These are phyloP conservation scores for Tricladium varicosporioides DNA, from an alignment of 2,329 filamentous ascomycete species.

Conservation along the genomic window DNA sequence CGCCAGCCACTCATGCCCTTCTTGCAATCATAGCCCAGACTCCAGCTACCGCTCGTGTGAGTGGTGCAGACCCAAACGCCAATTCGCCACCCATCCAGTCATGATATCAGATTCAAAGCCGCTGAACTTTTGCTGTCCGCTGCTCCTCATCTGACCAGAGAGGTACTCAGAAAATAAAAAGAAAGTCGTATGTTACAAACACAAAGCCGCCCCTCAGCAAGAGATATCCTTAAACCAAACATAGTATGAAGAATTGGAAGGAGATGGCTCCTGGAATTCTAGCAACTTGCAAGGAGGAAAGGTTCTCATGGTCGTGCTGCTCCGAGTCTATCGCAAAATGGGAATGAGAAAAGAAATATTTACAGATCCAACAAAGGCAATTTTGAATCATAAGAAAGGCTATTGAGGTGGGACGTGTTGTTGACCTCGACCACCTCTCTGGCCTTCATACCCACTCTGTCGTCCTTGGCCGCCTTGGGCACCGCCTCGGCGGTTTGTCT, in stretches of 20 bases:
- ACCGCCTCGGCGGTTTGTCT: constrained; percentile 28
- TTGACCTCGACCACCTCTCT: constrained; percentile 34
- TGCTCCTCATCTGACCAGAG: constrained; percentile 29
- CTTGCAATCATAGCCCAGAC: constrained; percentile 28
- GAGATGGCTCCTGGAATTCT: constrained; percentile 14
- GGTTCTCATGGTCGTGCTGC: constrained; percentile 20
- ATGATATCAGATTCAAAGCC: constrained; percentile 32
- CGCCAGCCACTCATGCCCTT: constrained; percentile 30
- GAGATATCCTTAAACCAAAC: constrained; percentile 19
- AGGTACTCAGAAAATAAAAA: constrained; percentile 26
- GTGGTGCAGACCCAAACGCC: constrained; percentile 27
- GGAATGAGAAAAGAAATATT: constrained; percentile 32
- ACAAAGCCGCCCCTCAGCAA: constrained; percentile 23
- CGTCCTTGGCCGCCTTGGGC: constrained; percentile 28
- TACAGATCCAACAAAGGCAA: constrained; percentile 29
- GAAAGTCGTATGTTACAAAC: constrained; percentile 36
- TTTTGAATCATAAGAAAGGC: not conserved
- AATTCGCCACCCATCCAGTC: constrained; percentile 31
- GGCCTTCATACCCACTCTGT: constrained; percentile 32
- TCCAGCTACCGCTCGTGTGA: constrained; percentile 28
- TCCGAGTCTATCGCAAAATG: constrained; percentile 32
- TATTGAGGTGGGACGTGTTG: constrained; percentile 29
- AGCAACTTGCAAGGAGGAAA: constrained; percentile 21
- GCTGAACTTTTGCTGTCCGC: constrained; percentile 34
- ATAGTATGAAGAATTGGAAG: constrained; percentile 15